Evolutionary conservation across 2,329 filamentous ascomycete species (phyloP).

Genomic region (Ceratocystis lukuohia): DNA sequence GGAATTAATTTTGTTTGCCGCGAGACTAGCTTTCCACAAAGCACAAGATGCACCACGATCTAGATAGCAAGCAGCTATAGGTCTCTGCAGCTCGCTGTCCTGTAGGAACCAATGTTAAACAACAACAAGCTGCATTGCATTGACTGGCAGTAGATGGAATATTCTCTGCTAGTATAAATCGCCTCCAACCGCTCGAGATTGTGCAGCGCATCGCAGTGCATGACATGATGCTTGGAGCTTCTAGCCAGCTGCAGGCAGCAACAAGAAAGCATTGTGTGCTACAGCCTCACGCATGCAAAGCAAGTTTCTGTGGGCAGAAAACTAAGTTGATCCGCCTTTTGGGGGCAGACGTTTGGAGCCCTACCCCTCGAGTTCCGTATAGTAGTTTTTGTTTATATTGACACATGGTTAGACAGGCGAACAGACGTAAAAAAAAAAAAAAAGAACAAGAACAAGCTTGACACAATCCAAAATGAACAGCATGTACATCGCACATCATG

Average conservation of each 20-base stretch:
- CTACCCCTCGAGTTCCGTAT: background rate
- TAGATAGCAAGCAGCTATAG: background rate
- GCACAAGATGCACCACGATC: background rate
- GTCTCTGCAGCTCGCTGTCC: background rate
- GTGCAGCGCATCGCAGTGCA: background rate
- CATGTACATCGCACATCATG: background rate
- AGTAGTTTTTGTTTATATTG: background rate
- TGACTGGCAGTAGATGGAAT: background rate
- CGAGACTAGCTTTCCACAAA: background rate
- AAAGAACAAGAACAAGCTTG: background rate
- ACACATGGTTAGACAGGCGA: background rate
- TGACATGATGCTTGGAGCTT: background rate
- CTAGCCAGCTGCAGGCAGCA: background rate
- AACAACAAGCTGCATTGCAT: background rate
- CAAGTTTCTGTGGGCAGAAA: background rate
- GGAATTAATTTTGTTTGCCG: background rate
- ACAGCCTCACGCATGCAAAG: background rate
- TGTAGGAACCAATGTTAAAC: constrained; percentile 2
- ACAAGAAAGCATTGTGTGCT: background rate
- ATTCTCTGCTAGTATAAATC: background rate
- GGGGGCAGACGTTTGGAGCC: background rate
- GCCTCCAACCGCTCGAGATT: background rate
- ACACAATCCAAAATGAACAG: background rate
- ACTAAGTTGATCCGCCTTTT: background rate
- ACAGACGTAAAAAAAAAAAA: background rate